Base-by-base conservation (phyloP, 2,329 filamentous ascomycete genomes). In the Venturia oleaginea region DNA sequence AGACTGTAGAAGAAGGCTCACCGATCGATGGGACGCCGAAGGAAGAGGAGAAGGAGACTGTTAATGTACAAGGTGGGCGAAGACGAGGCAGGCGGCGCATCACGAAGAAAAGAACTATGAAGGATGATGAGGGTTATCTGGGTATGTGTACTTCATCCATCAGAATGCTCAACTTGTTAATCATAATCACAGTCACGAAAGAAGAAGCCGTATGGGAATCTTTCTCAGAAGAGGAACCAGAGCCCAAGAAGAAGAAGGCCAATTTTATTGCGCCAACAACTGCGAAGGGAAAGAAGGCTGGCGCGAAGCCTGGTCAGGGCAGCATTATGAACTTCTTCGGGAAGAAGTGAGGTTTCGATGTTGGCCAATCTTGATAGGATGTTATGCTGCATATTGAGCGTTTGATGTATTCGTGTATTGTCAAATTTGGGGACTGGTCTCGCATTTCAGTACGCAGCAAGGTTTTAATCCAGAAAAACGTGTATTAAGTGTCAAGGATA, bases 271-370 rank as follows among this genome's bases (percentile, higher is more conserved):
- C 68, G 55, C 69, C 73, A 73, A 63, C 78, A 78, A 1, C 76
- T 1, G 77, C 79, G 1, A 90, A 91, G 72, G 72, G 72, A 61
- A 82, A 80, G 71, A 79, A 76, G 69, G 74, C 70, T n/a, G 73
- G 66, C 13, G 78, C 76, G 66, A 72, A 76, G 11, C 79, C 84
- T 2, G 79, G 84, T 2, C 88, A 91, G 71, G 91, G 92, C 3
- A 96, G 82, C 73, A 96, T 96, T 72, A 96, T 92, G 88, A 91
- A 88, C 0, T 96, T 96, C 77, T 96, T 96, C 75, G 83, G 83
- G 51, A 96, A 95, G 79, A 94, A 92, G 71, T 89, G 55, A 57
- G 46, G 13, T 37, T 11, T 17, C 15, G 10, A 19, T n/a, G 24
- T n/a, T 32, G 4, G 27, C 11, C 27, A 34, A 19, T 55, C 7